Percentiles rank a stretch among this genome's conserved stretches.
Evolutionary conservation across 805 yeast genomes (phyloP).

Genomic region (Saccharomycopsis guyanensis): DNA sequence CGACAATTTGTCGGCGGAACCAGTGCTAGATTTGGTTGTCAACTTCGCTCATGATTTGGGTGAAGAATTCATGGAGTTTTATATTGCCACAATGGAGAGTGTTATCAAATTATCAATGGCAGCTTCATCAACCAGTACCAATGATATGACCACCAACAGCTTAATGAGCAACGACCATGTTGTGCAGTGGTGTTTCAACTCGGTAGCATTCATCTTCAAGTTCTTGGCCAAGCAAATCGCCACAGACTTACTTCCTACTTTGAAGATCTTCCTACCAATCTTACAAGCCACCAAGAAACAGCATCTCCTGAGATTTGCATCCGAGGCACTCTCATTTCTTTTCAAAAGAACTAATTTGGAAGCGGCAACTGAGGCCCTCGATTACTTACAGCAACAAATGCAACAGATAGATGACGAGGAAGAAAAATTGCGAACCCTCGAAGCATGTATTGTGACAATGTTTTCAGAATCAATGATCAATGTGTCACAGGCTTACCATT

Average conservation of each 20-base stretch:
- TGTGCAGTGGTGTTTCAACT: slow-evolving; percentile 77
- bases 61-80: slow-evolving; percentile 75
- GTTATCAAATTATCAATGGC: slow-evolving; percentile 1
- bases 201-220: slow-evolving; percentile 84
- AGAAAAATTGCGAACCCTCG: neutral
- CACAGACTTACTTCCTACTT: slow-evolving; percentile 50
- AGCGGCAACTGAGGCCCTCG: slow-evolving; percentile 28
- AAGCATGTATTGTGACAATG: slow-evolving; percentile 44
- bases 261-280: slow-evolving; percentile 54
- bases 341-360: slow-evolving; percentile 53
- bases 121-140: slow-evolving; percentile 5
- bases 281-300: slow-evolving; percentile 50
- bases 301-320: slow-evolving; percentile 71
- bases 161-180: slow-evolving; percentile 45
- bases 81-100: slow-evolving; percentile 39
- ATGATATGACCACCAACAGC: slow-evolving; percentile 28
- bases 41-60: slow-evolving; percentile 80
- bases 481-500: slow-evolving; percentile 65
- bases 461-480: slow-evolving; percentile 70
- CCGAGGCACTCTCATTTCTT: slow-evolving; percentile 83
- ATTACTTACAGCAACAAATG: slow-evolving; percentile 15
- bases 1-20: slow-evolving; percentile 65
- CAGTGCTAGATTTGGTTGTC: slow-evolving; percentile 69
- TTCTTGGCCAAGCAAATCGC: slow-evolving; percentile 63
- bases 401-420: neutral